Percentiles rank a stretch among this genome's conserved stretches.
Evolutionary conservation across 1,139 yeast species (phyloP).

Genomic region (Pichia sp.): DNA sequence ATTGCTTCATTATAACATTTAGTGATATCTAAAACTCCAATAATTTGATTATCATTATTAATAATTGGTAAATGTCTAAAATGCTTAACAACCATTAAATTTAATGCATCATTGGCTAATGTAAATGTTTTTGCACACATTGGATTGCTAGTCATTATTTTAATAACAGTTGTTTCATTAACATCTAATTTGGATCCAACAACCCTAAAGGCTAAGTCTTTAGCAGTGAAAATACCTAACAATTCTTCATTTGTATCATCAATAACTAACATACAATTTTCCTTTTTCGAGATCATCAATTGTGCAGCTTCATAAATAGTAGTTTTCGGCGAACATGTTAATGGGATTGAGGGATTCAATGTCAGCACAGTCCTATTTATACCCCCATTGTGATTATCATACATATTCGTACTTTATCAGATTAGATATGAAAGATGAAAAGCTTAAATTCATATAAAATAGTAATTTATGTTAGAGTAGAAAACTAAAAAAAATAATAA

Average conservation of each 20-base stretch:
- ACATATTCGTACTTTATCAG: too few species aligned
- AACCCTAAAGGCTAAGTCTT: constrained; percentile 60
- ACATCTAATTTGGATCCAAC: constrained; percentile 73
- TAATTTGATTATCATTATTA: constrained; percentile 62
- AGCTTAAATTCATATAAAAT: too few species aligned
- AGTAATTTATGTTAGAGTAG: too few species aligned
- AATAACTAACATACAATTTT: constrained; percentile 72
- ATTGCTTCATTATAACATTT: constrained; percentile 87
- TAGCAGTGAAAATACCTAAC: constrained; percentile 61
- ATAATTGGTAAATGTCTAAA: constrained; percentile 84
- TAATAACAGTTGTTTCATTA: constrained; percentile 56
- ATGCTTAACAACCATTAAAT: constrained; percentile 73
- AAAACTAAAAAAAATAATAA: too few species aligned
- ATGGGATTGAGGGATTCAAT: constrained; percentile 69
- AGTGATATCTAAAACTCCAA: constrained; percentile 83
- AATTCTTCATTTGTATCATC: constrained; percentile 41
- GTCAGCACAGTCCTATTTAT: constrained; percentile 62
- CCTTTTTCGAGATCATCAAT: constrained; percentile 81
- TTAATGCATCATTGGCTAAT: constrained; percentile 78
- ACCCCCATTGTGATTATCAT: too few species aligned
- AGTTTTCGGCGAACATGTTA: constrained; percentile 59
- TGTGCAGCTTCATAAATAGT: constrained; percentile 80
- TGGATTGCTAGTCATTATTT: constrained; percentile 84
- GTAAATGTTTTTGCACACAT: constrained; percentile 66
- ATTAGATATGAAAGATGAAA: too few species aligned